phyloP scores from a whole-genome alignment of 495 filamentous ascomycete genomes.

The Penicillium subrubescens region DNA sequence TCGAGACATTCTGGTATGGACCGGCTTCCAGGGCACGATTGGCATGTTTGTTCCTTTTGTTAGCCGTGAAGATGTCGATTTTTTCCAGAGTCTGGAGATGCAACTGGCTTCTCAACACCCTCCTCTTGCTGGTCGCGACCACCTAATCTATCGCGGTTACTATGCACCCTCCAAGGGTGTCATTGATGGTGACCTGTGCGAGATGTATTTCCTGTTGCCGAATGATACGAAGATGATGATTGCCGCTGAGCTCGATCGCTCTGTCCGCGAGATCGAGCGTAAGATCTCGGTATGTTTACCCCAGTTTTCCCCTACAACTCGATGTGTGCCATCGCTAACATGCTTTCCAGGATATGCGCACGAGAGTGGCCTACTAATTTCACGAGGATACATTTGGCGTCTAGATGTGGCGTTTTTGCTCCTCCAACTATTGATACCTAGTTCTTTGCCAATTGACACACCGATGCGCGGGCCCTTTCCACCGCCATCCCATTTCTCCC shows the following conservation, averaged over 20 bases:
- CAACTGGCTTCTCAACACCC: constrained; percentile 82
- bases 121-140: constrained; percentile 87
- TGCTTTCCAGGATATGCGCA: constrained; percentile 74
- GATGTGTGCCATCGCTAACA: constrained; percentile 18
- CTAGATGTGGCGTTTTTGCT: constrained; percentile 21
- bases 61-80: constrained; percentile 90
- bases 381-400: constrained; percentile 26
- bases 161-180: constrained; percentile 97
- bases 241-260: constrained; percentile 87
- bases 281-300: constrained; percentile 78
- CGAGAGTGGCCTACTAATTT: constrained; percentile 76
- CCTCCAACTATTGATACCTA: constrained; percentile 36
- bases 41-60: constrained; percentile 90
- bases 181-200: constrained; percentile 97
- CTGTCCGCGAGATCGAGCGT: constrained; percentile 86
- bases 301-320: not conserved
- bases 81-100: constrained; percentile 91
- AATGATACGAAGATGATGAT: constrained; percentile 92
- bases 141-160: constrained; percentile 91
- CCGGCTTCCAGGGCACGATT: constrained; percentile 89
- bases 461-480: constrained; percentile 16
- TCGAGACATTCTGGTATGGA: constrained; percentile 89
- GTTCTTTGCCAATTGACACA: constrained; percentile 27
- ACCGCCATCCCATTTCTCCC: constrained; percentile 13
- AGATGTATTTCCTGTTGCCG: constrained; percentile 79